Evolutionary conservation across 2,329 filamentous ascomycete genomes (phyloP).

Genomic region (Epichloe elymi): DNA sequence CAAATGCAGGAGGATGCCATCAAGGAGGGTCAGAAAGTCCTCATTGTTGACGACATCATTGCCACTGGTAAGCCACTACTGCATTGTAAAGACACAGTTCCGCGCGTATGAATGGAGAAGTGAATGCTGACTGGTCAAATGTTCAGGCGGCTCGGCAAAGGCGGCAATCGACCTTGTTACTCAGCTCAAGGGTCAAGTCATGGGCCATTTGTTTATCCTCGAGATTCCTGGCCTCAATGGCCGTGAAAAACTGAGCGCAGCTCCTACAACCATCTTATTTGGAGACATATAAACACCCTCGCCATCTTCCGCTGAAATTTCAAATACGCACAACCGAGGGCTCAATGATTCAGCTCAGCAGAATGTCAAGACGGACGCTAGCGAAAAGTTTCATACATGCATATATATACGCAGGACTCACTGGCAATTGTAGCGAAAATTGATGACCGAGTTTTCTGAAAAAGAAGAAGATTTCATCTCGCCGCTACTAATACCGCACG

Average conservation of each 20-base stretch:
- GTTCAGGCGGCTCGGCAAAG: conserved; percentile 71
- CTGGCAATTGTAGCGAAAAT: neutral
- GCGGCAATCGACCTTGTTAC: conserved; percentile 78
- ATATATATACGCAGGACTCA: neutral
- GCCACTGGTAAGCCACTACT: conserved; percentile 63
- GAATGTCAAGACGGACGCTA: neutral
- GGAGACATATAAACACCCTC: conserved; percentile 29
- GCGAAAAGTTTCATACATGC: neutral
- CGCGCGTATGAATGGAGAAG: neutral
- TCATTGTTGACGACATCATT: conserved; percentile 96
- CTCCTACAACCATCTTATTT: conserved; percentile 71
- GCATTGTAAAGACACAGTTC: neutral
- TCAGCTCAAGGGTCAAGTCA: conserved; percentile 70
- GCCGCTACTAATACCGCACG: neutral
- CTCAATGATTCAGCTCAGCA: neutral
- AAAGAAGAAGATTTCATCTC: neutral
- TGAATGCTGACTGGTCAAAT: neutral
- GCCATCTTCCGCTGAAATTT: neutral
- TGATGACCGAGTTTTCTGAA: neutral
- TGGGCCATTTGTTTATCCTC: conserved; percentile 90
- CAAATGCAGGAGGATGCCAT: conserved; percentile 87
- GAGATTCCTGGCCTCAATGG: conserved; percentile 91
- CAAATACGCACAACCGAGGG: neutral
- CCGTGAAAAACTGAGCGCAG: conserved; percentile 69
- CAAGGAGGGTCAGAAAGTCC: conserved; percentile 72